Evolutionary conservation across 208 protist genomes (phyloP).

Genomic region (Trypanosoma vivax): DNA sequence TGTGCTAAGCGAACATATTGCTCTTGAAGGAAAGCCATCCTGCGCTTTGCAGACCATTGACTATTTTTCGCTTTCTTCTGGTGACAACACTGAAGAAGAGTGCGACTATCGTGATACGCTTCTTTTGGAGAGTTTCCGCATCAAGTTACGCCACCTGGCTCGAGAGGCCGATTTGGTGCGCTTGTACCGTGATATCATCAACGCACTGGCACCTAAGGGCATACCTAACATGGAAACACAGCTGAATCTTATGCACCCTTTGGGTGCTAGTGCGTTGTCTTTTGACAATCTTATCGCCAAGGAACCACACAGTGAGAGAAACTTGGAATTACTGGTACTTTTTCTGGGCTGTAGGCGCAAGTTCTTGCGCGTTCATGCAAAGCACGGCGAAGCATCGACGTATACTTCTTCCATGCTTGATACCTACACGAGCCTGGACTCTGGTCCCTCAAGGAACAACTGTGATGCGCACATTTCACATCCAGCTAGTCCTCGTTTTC

Average conservation of each 20-base stretch:
- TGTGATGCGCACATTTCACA: not conserved
- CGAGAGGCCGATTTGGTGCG: constrained; percentile 24
- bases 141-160: constrained; percentile 44
- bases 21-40: constrained; percentile 58
- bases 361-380: constrained; percentile 2
- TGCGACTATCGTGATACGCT: constrained; percentile 43
- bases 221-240: too few relatives aligned
- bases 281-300: not conserved
- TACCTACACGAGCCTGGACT: too few relatives aligned
- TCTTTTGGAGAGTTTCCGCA: constrained; percentile 56
- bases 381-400: too few relatives aligned
- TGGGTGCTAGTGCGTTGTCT: not conserved
- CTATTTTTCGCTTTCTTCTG: constrained; percentile 36
- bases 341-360: constrained; percentile 52
- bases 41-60: constrained; percentile 44
- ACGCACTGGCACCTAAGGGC: constrained; percentile 1
- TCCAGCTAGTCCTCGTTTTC: not conserved
- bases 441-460: not conserved
- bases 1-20: constrained; percentile 60
- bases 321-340: constrained; percentile 68
- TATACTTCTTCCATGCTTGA: too few relatives aligned
- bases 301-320: constrained; percentile 19
- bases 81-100: constrained; percentile 15
- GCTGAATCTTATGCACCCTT: too few relatives aligned
- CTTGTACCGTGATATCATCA: constrained; percentile 41